Conservation (phyloP, 225 moss, liverwort and hornwort genomes). For the Polytrichum commune region DNA sequence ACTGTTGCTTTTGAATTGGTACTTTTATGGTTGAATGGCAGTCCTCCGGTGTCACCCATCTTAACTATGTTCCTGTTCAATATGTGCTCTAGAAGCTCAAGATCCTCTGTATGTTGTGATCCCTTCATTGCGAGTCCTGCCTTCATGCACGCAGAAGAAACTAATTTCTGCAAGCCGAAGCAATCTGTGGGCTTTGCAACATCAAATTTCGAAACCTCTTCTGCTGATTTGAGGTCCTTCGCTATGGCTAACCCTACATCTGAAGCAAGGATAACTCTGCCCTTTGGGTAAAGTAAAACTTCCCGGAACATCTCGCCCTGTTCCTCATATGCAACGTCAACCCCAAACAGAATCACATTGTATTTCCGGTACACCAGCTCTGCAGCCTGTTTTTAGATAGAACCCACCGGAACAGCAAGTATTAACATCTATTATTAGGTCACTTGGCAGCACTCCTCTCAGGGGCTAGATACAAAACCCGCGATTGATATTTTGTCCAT, state of each 20-base stretch:
- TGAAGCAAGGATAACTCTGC: conserved; percentile 26
- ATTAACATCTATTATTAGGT: no score
- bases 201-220: conserved; percentile 43
- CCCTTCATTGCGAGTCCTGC: conserved; percentile 11
- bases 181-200: conserved; percentile 15
- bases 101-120: conserved; percentile 22
- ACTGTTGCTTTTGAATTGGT: conserved; percentile 26
- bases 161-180: conserved; percentile 31
- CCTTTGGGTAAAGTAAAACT: conserved; percentile 43
- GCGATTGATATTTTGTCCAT: no score
- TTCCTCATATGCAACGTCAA: conserved; percentile 42
- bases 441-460: no score
- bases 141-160: conserved; percentile 28
- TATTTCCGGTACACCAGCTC: conserved; percentile 45
- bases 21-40: conserved; percentile 25
- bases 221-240: conserved; percentile 43
- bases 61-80: conserved; percentile 11
- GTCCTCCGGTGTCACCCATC: conserved; percentile 10
- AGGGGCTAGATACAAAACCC: no score
- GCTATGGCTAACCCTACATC: conserved; percentile 59
- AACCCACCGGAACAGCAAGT: no score
- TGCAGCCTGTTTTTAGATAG: conserved; percentile 35
- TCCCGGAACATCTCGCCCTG: conserved; percentile 43
- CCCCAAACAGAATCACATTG: conserved; percentile 42
- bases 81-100: conserved; percentile 24